A percentile compares a stretch with the other conserved stretches of the same genome.
phyloP scores from a whole-genome alignment of 805 yeast species.

The Ogataea minuta region DNA sequence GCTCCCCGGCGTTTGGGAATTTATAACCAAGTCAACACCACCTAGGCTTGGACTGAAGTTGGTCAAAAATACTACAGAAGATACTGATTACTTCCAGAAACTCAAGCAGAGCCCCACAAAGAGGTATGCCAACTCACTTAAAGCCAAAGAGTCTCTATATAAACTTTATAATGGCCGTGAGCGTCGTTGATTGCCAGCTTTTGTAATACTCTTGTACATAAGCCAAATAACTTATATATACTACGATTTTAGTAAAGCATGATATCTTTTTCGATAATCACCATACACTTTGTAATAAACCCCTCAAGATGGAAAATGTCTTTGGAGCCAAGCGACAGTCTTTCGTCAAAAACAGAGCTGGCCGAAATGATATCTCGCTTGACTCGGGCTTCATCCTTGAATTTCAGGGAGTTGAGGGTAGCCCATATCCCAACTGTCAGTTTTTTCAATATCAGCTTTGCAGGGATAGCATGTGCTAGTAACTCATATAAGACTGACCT shows the following conservation, averaged over 20 bases:
- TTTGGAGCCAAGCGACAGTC: constrained; percentile 81
- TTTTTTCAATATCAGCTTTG: constrained; percentile 71
- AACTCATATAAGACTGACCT: constrained; percentile 77
- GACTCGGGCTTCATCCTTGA: constrained; percentile 25
- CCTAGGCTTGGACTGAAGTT: constrained; percentile 70
- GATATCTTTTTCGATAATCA: constrained; percentile 50
- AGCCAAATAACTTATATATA: constrained; percentile 3
- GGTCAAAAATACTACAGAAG: constrained; percentile 44
- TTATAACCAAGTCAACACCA: constrained; percentile 60
- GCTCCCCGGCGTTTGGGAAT: constrained; percentile 89
- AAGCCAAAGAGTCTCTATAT: constrained; percentile 52
- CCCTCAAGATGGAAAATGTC: constrained; percentile 95
- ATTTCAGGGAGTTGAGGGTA: constrained; percentile 18
- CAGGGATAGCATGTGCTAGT: constrained; percentile 90
- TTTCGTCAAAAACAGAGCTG: constrained; percentile 75
- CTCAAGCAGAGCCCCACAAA: constrained; percentile 62
- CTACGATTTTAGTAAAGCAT: background rate
- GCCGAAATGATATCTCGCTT: constrained; percentile 52
- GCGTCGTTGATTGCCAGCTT: constrained; percentile 4
- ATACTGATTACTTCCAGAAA: constrained; percentile 53
- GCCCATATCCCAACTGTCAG: constrained; percentile 39
- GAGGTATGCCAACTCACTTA: constrained; percentile 54
- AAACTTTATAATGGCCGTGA: constrained; percentile 35
- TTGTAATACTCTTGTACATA: background rate
- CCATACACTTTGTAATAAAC: constrained; percentile 85